Evolutionary conservation across 169 alveolate species (phyloP).

Genomic region (Plasmodium inui): DNA sequence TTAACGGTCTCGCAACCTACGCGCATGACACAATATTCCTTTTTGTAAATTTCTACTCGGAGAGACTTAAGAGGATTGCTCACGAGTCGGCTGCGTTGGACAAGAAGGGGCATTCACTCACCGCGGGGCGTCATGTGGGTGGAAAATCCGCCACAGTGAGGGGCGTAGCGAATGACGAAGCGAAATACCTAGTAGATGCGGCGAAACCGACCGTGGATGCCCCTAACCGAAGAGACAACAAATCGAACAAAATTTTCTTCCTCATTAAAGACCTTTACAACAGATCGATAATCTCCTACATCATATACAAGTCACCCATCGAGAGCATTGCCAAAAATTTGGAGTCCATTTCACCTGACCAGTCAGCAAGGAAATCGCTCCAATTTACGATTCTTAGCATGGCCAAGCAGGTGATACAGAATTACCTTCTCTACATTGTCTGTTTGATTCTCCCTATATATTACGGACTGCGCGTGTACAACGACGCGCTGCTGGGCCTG

Average conservation of each 20-base stretch:
- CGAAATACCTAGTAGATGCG: background rate
- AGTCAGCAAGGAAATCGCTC: background rate
- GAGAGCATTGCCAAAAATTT: constrained; percentile 25
- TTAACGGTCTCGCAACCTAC: constrained; percentile 57
- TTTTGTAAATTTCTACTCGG: constrained; percentile 64
- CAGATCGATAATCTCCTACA: constrained; percentile 40
- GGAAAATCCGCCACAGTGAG: background rate
- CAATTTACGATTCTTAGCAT: constrained; percentile 1
- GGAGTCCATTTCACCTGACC: constrained; percentile 12
- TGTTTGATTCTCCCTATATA: constrained; percentile 71
- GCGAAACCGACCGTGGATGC: background rate
- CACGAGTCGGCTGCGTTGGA: constrained; percentile 5
- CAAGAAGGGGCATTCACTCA: background rate
- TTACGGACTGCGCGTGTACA: constrained; percentile 54
- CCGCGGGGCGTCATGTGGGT: background rate
- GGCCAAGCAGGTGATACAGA: constrained; percentile 50
- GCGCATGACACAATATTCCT: constrained; percentile 62
- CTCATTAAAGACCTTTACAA: constrained; percentile 32
- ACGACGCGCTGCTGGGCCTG: constrained; percentile 55
- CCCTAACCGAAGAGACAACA: background rate
- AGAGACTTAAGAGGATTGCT: constrained; percentile 27
- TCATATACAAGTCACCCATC: constrained; percentile 46
- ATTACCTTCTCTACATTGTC: constrained; percentile 74
- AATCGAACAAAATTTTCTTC: background rate
- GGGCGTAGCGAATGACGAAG: background rate